Conservation (phyloP, 2,329 filamentous ascomycete genomes). For the Aureobasidium uvarum region DNA sequence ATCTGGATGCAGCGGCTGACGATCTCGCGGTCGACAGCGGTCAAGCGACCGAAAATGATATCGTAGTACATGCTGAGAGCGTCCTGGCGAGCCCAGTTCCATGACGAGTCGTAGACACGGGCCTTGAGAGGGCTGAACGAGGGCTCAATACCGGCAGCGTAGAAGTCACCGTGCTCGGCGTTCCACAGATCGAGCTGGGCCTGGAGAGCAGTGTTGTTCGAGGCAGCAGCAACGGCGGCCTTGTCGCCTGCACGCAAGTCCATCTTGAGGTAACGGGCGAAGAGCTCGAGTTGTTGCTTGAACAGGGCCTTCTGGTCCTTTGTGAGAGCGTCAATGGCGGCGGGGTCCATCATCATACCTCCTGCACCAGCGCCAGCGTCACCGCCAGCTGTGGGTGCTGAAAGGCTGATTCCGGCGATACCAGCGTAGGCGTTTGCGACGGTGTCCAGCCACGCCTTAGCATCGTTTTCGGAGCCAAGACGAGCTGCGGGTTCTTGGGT, state of each 20-base stretch:
- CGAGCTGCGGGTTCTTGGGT: constrained; percentile 90
- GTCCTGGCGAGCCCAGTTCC: constrained; percentile 99
- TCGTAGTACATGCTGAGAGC: constrained; percentile 99
- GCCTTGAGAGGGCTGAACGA: constrained; percentile 93
- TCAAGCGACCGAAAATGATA: constrained; percentile 92
- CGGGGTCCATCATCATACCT: constrained; percentile 99
- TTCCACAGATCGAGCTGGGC: constrained; percentile 94
- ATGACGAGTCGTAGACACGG: constrained; percentile 94
- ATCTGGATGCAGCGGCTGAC: constrained; percentile 98
- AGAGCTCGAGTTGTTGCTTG: constrained; percentile 96
- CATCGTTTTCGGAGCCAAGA: constrained; percentile 84
- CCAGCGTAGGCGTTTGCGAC: constrained; percentile 86
- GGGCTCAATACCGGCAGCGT: constrained; percentile 90
- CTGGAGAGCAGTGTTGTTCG: constrained; percentile 84
- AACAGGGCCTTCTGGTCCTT: constrained; percentile 95
- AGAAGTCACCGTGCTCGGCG: constrained; percentile 93
- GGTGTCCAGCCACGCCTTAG: constrained; percentile 87
- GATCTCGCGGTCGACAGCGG: constrained; percentile 93
- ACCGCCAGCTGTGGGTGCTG: constrained; percentile 67
- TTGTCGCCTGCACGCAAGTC: constrained; percentile 97
- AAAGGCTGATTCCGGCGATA: constrained; percentile 77
- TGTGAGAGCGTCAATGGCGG: constrained; percentile 91
- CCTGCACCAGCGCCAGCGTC: constrained; percentile 69
- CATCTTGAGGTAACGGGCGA: constrained; percentile 94
- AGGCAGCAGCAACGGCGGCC: constrained; percentile 77